Evolutionary conservation across 352 stramenopile genomes (phyloP), one percentile per base, ranked within the genome.

Genomic region (Peronospora tabacina): DNA sequence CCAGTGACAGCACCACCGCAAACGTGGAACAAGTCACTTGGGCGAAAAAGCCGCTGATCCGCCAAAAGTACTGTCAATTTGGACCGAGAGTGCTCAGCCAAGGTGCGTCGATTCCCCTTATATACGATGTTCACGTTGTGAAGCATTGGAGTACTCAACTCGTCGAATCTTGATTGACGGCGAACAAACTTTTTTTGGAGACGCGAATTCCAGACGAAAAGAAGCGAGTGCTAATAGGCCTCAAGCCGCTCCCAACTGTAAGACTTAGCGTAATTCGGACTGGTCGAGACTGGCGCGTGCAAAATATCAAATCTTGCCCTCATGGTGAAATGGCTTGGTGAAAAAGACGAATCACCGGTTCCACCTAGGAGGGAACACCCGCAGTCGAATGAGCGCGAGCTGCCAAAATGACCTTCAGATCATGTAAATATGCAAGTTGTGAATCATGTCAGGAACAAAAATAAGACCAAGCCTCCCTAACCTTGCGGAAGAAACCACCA

Each of bases 181-280:
- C 37, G 17, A 2, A 43, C 37, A 2, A 16, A 4, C 37, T 43
- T 43, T 2, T 28, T 28, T 8, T 17, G 37, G 16, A 43, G 20
- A 15, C 20, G 37, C 7, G 37, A 30, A 43, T 43, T 30, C 9
- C 37, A 43, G 12, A 29, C 12, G 37, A 43, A 43, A n/a, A 43
- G 11, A 43, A 43, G 1, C 0, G 37, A 43, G 10, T 43, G 17
- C 37, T 17, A 43, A 5, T 43, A 43, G 7, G 4, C 37, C 1
- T 17, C 28, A 11, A 32, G 28, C 10, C 8, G 28, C 1, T 2
- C 7, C 7, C 20, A 32, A 32, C 28, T 2, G 28, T 32, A 6
- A 32, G 28, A 32, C 7, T 11, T 32, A 32, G 28, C 28, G 10
- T 41, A 41, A 8, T 41, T n/a, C n/a, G 35, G 35, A 7, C 7